phyloP scores from a whole-genome alignment of 1,139 yeast genomes.

The Yamadazyma membranifaciens region DNA sequence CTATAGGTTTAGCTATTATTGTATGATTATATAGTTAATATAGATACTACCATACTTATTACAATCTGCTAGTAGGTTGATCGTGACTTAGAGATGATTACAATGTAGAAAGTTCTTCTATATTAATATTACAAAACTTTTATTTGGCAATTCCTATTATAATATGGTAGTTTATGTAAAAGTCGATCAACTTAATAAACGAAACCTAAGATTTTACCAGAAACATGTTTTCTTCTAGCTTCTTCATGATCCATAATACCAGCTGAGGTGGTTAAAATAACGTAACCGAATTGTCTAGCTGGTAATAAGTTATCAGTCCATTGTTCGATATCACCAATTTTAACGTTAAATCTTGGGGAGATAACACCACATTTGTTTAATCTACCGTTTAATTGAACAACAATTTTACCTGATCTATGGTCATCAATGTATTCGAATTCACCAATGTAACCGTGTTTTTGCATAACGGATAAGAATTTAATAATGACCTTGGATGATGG shows the following conservation, averaged over 20 bases:
- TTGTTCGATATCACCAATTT: slow-evolving; percentile 86
- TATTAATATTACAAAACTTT: not conserved
- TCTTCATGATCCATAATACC: slow-evolving; percentile 99
- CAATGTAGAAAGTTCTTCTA: not conserved
- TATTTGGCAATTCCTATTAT: not conserved
- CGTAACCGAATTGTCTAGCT: slow-evolving; percentile 96
- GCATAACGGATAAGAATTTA: slow-evolving; percentile 94
- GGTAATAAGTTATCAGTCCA: slow-evolving; percentile 96
- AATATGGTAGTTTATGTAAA: not conserved
- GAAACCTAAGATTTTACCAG: slow-evolving; percentile 94
- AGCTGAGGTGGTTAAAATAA: slow-evolving; percentile 94
- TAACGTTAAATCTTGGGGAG: slow-evolving; percentile 94
- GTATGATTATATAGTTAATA: too few relatives aligned
- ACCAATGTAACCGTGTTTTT: slow-evolving; percentile 81
- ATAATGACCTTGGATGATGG: slow-evolving; percentile 97
- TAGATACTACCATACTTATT: too few relatives aligned
- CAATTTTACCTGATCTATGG: slow-evolving; percentile 97
- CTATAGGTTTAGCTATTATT: too few relatives aligned
- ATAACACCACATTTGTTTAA: slow-evolving; percentile 97
- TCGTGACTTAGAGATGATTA: too few relatives aligned
- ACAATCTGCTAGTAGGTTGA: too few relatives aligned
- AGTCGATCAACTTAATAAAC: slow-evolving; percentile 55
- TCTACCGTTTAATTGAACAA: slow-evolving; percentile 93
- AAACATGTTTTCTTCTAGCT: slow-evolving; percentile 98
- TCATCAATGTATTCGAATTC: slow-evolving; percentile 97